Evolutionary conservation across 75 land plant species (phyloP).

Genomic region (Picea sitchensis): DNA sequence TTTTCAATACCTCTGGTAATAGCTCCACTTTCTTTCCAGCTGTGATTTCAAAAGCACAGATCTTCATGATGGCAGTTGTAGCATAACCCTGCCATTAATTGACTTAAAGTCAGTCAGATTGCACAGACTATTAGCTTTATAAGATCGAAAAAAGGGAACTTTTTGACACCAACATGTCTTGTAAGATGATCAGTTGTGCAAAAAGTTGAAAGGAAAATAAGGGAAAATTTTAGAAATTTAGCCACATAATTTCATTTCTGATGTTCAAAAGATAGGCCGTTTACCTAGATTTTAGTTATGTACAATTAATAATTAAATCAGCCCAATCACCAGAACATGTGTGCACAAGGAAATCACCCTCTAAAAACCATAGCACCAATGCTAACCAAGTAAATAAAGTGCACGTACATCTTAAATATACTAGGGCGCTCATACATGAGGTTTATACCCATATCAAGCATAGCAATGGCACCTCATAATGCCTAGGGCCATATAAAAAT

Average conservation of each 20-base stretch:
- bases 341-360: too few species aligned
- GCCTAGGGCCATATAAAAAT: too few species aligned
- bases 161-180: not conserved
- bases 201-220: not conserved
- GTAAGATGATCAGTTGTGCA: not conserved
- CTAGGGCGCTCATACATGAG: too few species aligned
- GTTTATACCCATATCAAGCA: too few species aligned
- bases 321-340: too few species aligned
- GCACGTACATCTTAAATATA: too few species aligned
- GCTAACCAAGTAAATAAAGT: too few species aligned
- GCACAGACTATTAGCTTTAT: not conserved
- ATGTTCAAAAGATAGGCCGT: not conserved
- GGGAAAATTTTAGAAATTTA: not conserved
- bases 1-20: conserved; percentile 74
- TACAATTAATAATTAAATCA: not conserved
- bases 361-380: too few species aligned
- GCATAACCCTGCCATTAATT: conserved; percentile 77
- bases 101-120: not conserved
- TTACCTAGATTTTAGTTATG: not conserved
- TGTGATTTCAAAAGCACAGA: conserved; percentile 83
- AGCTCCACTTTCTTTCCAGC: conserved; percentile 80
- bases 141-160: not conserved
- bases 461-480: too few species aligned
- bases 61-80: conserved; percentile 82
- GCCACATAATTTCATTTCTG: too few species aligned